phyloP scores from a whole-genome alignment of 805 yeast genomes.

The Kregervanrija fluxuum region DNA sequence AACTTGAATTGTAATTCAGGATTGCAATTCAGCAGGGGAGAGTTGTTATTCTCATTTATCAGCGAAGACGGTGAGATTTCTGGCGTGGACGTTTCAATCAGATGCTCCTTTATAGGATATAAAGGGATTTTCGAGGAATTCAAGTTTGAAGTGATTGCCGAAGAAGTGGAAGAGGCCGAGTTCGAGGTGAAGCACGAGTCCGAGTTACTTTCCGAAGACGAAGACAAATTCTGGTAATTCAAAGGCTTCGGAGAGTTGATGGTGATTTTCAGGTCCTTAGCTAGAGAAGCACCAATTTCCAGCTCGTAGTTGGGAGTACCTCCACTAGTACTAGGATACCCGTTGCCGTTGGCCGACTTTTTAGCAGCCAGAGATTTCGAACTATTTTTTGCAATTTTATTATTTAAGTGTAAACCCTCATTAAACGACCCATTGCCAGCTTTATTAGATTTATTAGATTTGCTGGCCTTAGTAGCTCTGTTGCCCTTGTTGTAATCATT shows the following conservation, averaged over 20 bases:
- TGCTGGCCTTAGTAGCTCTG: neutral
- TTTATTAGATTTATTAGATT: slow-evolving; percentile 1
- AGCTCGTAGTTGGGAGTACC: slow-evolving; percentile 24
- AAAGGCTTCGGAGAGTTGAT: slow-evolving; percentile 7
- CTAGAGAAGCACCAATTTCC: slow-evolving; percentile 42
- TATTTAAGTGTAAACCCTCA: neutral
- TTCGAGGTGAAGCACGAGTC: slow-evolving; percentile 27
- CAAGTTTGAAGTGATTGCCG: slow-evolving; percentile 21
- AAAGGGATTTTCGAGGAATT: slow-evolving; percentile 12
- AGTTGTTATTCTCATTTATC: neutral
- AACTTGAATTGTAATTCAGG: slow-evolving; percentile 4
- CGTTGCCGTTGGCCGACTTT: neutral
- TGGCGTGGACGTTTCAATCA: slow-evolving; percentile 25
- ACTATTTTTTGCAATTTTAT: neutral
- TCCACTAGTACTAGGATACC: slow-evolving; percentile 9
- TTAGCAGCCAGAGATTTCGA: neutral
- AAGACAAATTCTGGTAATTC: neutral
- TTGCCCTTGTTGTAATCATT: slow-evolving; percentile 7
- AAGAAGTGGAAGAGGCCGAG: slow-evolving; percentile 24
- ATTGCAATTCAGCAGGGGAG: neutral
- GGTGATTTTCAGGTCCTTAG: slow-evolving; percentile 27
- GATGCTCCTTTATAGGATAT: slow-evolving; percentile 28
- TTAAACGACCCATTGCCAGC: neutral
- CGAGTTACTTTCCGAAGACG: slow-evolving; percentile 33
- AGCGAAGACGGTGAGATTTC: slow-evolving; percentile 4